phyloP scores from a whole-genome alignment of 495 filamentous ascomycete genomes.

The Podospora conica region DNA sequence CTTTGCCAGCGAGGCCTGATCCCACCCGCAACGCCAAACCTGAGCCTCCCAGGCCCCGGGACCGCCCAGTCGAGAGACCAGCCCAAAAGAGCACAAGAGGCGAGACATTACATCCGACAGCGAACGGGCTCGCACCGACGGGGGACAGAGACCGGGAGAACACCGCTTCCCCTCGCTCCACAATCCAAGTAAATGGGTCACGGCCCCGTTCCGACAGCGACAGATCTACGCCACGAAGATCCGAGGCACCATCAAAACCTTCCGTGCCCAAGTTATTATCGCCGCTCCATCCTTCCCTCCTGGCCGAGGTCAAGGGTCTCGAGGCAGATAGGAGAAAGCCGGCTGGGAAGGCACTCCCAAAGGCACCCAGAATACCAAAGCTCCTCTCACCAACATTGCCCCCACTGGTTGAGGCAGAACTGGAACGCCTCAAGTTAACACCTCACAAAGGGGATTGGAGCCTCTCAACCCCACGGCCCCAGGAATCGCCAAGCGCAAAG shows the following conservation, averaged over 20 bases:
- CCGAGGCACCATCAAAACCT: slow-evolving; percentile 24
- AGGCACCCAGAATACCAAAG: slow-evolving; percentile 27
- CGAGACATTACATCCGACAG: slow-evolving; percentile 21
- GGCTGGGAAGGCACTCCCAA: slow-evolving; percentile 30
- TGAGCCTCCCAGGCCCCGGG: slow-evolving; percentile 18
- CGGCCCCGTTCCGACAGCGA: slow-evolving; percentile 27
- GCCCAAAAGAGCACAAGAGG: slow-evolving; percentile 23
- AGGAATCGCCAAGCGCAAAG: slow-evolving; percentile 36
- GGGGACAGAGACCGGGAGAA: slow-evolving; percentile 27
- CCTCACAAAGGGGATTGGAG: slow-evolving; percentile 29
- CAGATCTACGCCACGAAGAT: slow-evolving; percentile 31
- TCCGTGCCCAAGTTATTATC: slow-evolving; percentile 36
- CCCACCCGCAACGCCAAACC: slow-evolving; percentile 22
- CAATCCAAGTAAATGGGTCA: slow-evolving; percentile 41
- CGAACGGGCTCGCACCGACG: slow-evolving; percentile 31
- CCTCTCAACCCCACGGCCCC: slow-evolving; percentile 23
- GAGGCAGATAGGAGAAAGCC: slow-evolving; percentile 24
- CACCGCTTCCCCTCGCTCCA: slow-evolving; percentile 34
- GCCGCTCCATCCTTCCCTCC: slow-evolving; percentile 37
- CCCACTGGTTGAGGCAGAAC: slow-evolving; percentile 37
- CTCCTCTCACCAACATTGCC: slow-evolving; percentile 46
- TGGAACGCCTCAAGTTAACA: slow-evolving; percentile 27
- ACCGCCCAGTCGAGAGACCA: slow-evolving; percentile 20
- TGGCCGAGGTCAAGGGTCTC: slow-evolving; percentile 23
- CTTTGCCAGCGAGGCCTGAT: slow-evolving; percentile 20